phyloP scores from a whole-genome alignment of 805 yeast species.

The Metschnikowia colocasiae region DNA sequence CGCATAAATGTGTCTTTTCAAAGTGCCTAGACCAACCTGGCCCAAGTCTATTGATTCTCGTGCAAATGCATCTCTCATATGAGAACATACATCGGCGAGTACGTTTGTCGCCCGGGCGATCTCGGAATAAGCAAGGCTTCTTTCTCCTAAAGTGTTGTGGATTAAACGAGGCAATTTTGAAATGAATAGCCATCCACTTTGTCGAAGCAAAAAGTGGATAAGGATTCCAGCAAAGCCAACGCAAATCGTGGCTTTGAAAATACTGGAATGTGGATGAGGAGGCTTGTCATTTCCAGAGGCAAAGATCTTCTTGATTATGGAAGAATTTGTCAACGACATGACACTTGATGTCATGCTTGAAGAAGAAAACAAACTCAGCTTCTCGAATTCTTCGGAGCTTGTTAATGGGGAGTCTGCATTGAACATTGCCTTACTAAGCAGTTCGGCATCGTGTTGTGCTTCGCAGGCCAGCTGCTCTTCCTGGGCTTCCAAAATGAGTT shows the following conservation, averaged over 20 bases:
- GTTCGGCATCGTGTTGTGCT: conserved; percentile 23
- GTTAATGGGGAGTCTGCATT: conserved; percentile 13
- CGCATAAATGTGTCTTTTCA: conserved; percentile 29
- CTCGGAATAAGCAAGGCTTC: neutral
- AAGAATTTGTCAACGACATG: conserved; percentile 2
- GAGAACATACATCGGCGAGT: neutral
- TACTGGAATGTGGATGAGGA: conserved; percentile 16
- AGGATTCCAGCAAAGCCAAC: conserved; percentile 39
- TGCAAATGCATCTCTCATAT: neutral
- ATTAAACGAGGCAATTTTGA: neutral
- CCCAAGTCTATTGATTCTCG: conserved; percentile 18
- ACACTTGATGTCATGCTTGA: conserved; percentile 17
- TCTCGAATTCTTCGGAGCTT: conserved; percentile 11
- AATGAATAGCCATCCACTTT: conserved; percentile 5
- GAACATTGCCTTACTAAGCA: conserved; percentile 22
- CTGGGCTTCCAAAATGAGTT: conserved; percentile 20
- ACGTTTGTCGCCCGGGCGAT: neutral
- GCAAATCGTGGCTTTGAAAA: conserved; percentile 35
- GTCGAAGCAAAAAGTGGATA: conserved; percentile 33
- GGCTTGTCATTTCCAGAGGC: neutral
- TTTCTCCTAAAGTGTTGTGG: conserved; percentile 5
- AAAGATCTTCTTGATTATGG: neutral
- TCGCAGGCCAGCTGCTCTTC: conserved; percentile 33
- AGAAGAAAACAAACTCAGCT: conserved; percentile 32
- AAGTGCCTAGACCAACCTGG: conserved; percentile 34